Percentiles rank a stretch among this genome's conserved stretches.
Evolutionary conservation across 176 grass and related monocot species (phyloP).

Genomic region (Oryza nivara): DNA sequence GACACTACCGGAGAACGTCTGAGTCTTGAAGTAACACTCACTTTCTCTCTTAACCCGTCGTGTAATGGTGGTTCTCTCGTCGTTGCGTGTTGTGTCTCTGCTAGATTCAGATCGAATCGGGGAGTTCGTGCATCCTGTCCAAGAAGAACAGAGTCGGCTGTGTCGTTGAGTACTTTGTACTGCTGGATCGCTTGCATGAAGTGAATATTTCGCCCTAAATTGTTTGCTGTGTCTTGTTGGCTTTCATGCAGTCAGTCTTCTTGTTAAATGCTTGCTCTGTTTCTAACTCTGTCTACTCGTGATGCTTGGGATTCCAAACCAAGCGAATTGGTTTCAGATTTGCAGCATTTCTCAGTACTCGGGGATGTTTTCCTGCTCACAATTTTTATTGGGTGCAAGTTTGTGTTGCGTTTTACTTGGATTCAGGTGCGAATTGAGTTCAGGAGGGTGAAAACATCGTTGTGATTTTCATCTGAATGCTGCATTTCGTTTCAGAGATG

Average conservation of each 20-base stretch:
- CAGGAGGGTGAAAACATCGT: not conserved
- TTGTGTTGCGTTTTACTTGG: not conserved
- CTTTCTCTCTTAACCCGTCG: not conserved
- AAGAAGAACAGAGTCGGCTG: conserved; percentile 20
- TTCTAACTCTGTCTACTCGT: no score
- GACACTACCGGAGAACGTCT: not conserved
- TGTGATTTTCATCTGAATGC: no score
- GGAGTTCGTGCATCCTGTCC: not conserved
- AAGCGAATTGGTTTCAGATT: no score
- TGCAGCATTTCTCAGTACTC: no score
- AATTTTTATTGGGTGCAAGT: no score
- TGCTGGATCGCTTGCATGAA: conserved; percentile 13
- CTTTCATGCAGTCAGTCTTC: not conserved
- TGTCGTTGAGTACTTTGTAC: not conserved
- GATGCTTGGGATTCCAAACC: no score
- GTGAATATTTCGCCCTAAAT: not conserved
- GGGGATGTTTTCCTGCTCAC: no score
- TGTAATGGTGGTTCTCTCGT: not conserved
- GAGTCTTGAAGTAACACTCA: not conserved
- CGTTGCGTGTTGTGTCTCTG: not conserved
- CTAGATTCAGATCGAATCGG: not conserved
- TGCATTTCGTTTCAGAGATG: not conserved
- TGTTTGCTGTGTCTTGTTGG: not conserved
- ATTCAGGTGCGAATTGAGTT: not conserved
- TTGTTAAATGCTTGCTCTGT: no score